phyloP scores from a whole-genome alignment of 1,284 basidiomycete species.

The Gomphus bonarii region DNA sequence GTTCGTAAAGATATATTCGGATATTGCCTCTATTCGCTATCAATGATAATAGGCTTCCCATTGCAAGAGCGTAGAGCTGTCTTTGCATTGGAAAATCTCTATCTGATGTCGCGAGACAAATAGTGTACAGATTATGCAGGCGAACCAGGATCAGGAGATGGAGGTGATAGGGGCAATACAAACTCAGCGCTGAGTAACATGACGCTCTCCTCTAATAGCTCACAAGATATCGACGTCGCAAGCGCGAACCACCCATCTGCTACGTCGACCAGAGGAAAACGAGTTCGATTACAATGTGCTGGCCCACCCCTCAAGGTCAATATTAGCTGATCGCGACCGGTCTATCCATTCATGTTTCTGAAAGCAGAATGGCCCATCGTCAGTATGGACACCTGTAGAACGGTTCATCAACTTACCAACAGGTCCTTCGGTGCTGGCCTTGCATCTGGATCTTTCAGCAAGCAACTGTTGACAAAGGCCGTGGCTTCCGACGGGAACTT shows the following conservation, averaged over 20 bases:
- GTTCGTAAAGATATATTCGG: neutral
- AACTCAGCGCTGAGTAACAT: neutral
- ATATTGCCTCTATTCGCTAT: neutral
- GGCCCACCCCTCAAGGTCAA: slow-evolving; percentile 58
- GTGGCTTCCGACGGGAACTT: slow-evolving; percentile 65
- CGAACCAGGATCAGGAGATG: neutral
- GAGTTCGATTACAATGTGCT: slow-evolving; percentile 37
- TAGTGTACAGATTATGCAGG: slow-evolving; percentile 4
- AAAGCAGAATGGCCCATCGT: neutral
- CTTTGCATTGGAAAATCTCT: neutral
- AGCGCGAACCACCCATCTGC: neutral
- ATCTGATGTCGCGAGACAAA: neutral
- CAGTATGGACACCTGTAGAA: neutral
- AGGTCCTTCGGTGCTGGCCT: slow-evolving; percentile 76
- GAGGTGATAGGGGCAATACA: neutral
- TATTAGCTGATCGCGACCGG: slow-evolving; percentile 32
- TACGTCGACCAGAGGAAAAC: neutral
- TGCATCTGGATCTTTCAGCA: slow-evolving; percentile 73
- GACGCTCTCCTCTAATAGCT: neutral
- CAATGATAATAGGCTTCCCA: neutral
- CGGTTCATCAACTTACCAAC: slow-evolving; percentile 39
- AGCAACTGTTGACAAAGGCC: slow-evolving; percentile 73
- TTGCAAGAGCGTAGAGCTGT: neutral
- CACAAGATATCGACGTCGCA: neutral
- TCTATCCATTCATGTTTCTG: slow-evolving; percentile 54